These are phyloP conservation scores for Monosporascus sp. DNA, from an alignment of 2,329 filamentous ascomycete species.

Conservation along the genomic window DNA sequence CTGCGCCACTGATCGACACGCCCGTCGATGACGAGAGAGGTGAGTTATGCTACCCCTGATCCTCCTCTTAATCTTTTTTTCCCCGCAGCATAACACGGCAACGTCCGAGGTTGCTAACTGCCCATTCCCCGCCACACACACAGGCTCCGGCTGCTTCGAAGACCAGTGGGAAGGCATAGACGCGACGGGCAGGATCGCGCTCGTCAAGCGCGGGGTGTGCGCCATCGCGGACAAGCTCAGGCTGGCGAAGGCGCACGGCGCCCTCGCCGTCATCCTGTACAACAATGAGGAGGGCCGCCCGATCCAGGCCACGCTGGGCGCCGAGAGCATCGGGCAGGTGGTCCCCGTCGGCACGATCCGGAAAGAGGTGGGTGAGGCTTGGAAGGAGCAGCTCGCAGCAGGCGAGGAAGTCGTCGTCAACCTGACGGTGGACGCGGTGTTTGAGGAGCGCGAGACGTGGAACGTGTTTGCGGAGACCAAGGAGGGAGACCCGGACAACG, in stretches of 20 bases:
- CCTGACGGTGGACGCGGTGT: slow-evolving; percentile 31
- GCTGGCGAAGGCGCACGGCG: slow-evolving; percentile 36
- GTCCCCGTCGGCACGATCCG: slow-evolving; percentile 32
- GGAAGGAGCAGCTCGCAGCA: slow-evolving; percentile 27
- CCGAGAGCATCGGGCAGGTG: slow-evolving; percentile 29
- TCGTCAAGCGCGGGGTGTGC: slow-evolving; percentile 40
- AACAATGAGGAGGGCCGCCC: slow-evolving; percentile 49
- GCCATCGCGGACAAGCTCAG: slow-evolving; percentile 38
- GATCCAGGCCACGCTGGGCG: slow-evolving; percentile 47
- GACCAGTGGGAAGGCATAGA: slow-evolving; percentile 40
- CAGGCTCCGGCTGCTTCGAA: slow-evolving; percentile 34
- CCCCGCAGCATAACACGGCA: too few species aligned
- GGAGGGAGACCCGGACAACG: slow-evolving; percentile 35
- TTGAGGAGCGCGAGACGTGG: slow-evolving; percentile 32
- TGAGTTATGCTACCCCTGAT: slow-evolving; percentile 1
- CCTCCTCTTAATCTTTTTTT: too few species aligned
- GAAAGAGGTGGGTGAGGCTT: slow-evolving; percentile 29
- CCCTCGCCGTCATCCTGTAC: slow-evolving; percentile 49
- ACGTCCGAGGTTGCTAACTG: too few species aligned
- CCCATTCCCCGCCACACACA: not conserved
- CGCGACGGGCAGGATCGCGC: slow-evolving; percentile 37
- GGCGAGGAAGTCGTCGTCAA: slow-evolving; percentile 29
- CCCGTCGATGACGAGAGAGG: slow-evolving; percentile 30
- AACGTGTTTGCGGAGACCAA: slow-evolving; percentile 39
- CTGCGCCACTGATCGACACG: slow-evolving; percentile 30